These are phyloP conservation scores for Fusarium multiceps DNA, from an alignment of 2,329 filamentous ascomycete genomes.

Conservation along the genomic window DNA sequence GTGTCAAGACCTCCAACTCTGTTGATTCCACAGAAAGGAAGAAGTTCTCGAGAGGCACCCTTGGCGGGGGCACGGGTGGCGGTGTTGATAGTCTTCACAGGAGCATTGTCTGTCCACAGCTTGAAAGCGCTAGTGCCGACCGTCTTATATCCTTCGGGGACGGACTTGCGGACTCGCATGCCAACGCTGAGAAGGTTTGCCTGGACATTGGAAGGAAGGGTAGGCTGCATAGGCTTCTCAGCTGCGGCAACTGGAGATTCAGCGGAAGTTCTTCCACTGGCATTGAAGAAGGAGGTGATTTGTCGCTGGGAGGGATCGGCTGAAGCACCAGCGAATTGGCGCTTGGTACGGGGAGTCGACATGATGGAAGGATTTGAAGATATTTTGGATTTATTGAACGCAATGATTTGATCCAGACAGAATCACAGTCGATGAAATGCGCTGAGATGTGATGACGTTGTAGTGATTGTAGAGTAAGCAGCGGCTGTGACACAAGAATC, in stretches of 20 bases:
- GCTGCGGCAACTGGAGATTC: slow-evolving; percentile 46
- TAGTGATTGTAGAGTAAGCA: slow-evolving; percentile 7
- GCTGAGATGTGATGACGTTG: slow-evolving; percentile 12
- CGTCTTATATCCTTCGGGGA: slow-evolving; percentile 95
- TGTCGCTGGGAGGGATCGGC: slow-evolving; percentile 69
- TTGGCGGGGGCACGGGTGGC: slow-evolving; percentile 36
- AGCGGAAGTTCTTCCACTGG: slow-evolving; percentile 46
- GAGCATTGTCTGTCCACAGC: slow-evolving; percentile 58
- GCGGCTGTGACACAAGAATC: not conserved
- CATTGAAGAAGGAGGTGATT: slow-evolving; percentile 72
- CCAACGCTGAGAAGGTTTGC: slow-evolving; percentile 89
- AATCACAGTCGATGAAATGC: slow-evolving; percentile 4
- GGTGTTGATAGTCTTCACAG: slow-evolving; percentile 23
- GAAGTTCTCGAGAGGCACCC: slow-evolving; percentile 67
- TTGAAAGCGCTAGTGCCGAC: slow-evolving; percentile 60
- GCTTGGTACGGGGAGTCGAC: slow-evolving; percentile 68
- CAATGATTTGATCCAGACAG: not conserved
- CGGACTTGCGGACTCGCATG: slow-evolving; percentile 93
- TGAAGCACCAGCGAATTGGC: slow-evolving; percentile 69
- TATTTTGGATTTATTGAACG: not conserved
- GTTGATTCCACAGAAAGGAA: slow-evolving; percentile 84
- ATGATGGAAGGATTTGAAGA: slow-evolving; percentile 49
- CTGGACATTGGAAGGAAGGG: slow-evolving; percentile 75
- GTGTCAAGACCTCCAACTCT: slow-evolving; percentile 76
- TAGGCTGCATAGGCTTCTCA: slow-evolving; percentile 52